Base-by-base conservation (phyloP, 768 basidiomycete species). In the Tylopilus sp. region DNA sequence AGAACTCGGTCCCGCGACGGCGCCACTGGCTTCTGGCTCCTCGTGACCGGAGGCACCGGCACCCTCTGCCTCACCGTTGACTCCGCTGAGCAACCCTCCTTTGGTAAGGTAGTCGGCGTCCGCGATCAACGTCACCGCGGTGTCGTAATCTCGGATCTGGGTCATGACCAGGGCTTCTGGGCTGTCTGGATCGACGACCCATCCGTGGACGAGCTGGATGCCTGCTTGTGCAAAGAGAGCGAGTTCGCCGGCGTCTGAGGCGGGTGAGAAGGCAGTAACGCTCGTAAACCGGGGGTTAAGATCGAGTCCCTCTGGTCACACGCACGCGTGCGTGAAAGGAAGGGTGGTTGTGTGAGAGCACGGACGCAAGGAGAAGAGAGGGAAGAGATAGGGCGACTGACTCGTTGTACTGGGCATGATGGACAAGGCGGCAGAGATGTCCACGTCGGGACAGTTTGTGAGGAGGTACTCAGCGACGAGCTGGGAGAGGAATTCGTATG, bases 131-230 rank as follows among this genome's bases (percentile, higher is more conserved):
- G 78, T 83, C 3, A 88, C 82, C 0, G 88, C 85, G 21, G 71
- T 79, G 63, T 94, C 90, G 52, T 91, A 93, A 65, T 88, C 85
- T 45, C 77, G 70, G 0, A 78, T 71, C 3, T 74, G 73, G 28
- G 75, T 61, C 33, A 92, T 69, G 0, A 79, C 79, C 0, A 57
- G 57, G 10, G 79, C 77, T 63, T 91, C 89, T 0, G 75, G 69
- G 51, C 80, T 82, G 3, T 74, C 75, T 0, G 69, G 69, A 28
- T 69, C 59, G 22, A 68, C 68, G 44, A 69, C 65, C 94, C 94
- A 97, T 1, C 94, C 94, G 52, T 95, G 93, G 1, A 93, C 83
- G 36, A 97, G 81, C 6, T 79, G 71, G 40, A 95, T 89, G 9
- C 83, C 84, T 0, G 83, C 88, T 40, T 89, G 83, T n/a, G 83